Percentiles rank a stretch among this genome's conserved stretches.
phyloP scores from a whole-genome alignment of 768 basidiomycete species.

The Stropharia rugosoannulata region DNA sequence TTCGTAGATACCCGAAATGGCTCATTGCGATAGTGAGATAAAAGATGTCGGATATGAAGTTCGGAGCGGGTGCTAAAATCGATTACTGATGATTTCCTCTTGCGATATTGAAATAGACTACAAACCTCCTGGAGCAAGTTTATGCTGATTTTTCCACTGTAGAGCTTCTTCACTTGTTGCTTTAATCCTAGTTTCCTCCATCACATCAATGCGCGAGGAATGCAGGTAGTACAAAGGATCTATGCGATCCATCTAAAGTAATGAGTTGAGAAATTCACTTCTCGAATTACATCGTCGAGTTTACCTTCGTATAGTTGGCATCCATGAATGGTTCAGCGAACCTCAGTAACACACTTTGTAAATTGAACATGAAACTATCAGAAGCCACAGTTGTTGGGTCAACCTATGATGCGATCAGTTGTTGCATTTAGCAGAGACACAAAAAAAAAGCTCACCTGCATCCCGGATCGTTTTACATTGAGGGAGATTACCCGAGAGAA shows the following conservation, averaged over 20 bases:
- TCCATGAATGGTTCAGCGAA: slow-evolving; percentile 97
- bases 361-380: slow-evolving; percentile 91
- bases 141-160: slow-evolving; percentile 61
- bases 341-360: slow-evolving; percentile 77
- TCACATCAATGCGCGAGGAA: slow-evolving; percentile 70
- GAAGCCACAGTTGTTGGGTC: slow-evolving; percentile 83
- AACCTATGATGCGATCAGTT: slow-evolving; percentile 45
- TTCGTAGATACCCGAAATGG: slow-evolving; percentile 85
- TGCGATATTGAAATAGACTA: slow-evolving; percentile 16
- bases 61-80: slow-evolving; percentile 57
- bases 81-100: neutral
- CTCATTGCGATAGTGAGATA: slow-evolving; percentile 85
- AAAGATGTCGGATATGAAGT: slow-evolving; percentile 96
- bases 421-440: neutral
- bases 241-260: slow-evolving; percentile 80
- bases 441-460: slow-evolving; percentile 55
- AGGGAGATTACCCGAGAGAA: slow-evolving; percentile 73
- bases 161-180: slow-evolving; percentile 87
- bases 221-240: slow-evolving; percentile 80
- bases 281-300: neutral
- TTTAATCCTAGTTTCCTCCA: slow-evolving; percentile 92
- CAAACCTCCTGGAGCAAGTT: slow-evolving; percentile 35
- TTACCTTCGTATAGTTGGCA: slow-evolving; percentile 81
- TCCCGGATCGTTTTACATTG: slow-evolving; percentile 87
- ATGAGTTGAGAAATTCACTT: neutral